Evolutionary conservation across 169 alveolate species (phyloP).

Genomic region (Plasmodium cynomolgi): DNA sequence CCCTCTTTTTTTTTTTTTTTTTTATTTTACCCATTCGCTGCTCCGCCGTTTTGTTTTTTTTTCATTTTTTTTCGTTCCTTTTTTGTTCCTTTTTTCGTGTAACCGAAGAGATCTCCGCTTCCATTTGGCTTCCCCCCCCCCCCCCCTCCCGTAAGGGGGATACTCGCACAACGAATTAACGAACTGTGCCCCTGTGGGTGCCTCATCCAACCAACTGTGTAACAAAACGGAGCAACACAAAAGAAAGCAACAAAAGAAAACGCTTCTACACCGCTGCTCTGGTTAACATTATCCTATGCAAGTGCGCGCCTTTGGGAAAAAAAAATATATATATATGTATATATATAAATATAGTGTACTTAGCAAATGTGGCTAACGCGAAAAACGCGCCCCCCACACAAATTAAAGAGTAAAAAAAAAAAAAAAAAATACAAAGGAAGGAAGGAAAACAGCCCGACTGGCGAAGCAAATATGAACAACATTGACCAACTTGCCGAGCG

Average conservation of each 20-base stretch:
- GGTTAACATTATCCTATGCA: background rate
- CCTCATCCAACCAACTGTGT: background rate
- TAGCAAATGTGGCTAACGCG: background rate
- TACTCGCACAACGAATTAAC: background rate
- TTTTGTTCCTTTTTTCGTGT: background rate
- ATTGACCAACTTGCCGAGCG: background rate
- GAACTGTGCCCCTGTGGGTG: background rate
- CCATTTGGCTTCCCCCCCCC: background rate
- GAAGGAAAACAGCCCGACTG: background rate
- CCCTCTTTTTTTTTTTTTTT: background rate
- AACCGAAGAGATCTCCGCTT: background rate
- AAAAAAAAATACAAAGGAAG: no score
- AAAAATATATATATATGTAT: no score
- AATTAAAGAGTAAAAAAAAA: background rate
- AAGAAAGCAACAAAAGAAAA: no score
- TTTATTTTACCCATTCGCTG: background rate
- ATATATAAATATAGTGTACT: background rate
- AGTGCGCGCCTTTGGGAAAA: background rate
- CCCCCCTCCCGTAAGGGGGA: background rate
- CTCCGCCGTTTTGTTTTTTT: background rate
- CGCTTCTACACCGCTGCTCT: background rate
- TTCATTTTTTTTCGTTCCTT: background rate
- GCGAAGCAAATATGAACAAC: background rate
- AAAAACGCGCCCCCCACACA: background rate
- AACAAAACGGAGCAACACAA: background rate